phyloP scores from a whole-genome alignment of 257 asterid species.

The Perilla frutescens region DNA sequence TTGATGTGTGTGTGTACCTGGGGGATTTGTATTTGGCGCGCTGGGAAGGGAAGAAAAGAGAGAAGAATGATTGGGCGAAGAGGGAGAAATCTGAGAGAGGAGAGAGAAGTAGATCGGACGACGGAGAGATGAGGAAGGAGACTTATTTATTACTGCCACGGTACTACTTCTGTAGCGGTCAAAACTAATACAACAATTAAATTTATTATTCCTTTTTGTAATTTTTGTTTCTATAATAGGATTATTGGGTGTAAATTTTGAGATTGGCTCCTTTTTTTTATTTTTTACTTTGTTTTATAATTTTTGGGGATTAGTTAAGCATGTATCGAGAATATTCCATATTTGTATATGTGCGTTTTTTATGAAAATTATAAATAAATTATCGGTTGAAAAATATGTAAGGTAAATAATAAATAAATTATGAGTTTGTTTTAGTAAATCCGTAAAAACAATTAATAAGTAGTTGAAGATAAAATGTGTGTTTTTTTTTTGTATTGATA shows the following conservation, averaged over 20 bases:
- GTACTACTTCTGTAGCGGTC: neutral
- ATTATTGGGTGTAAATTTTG: neutral
- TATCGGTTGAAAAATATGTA: neutral
- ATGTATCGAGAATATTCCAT: no score
- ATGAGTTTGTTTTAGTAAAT: no score
- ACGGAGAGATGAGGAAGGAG: slow-evolving; percentile 56
- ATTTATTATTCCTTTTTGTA: neutral
- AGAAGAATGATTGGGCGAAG: slow-evolving; percentile 62
- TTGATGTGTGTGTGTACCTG: slow-evolving; percentile 24
- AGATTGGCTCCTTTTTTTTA: neutral
- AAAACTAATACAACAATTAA: no score
- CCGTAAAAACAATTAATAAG: no score
- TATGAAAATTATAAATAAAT: no score
- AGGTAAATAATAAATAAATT: neutral
- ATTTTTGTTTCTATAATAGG: neutral
- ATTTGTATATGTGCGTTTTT: no score
- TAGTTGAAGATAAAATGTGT: no score
- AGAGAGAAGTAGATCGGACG: slow-evolving; percentile 64
- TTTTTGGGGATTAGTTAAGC: neutral
- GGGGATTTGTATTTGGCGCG: slow-evolving; percentile 68
- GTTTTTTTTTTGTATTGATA: no score
- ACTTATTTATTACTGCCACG: slow-evolving; percentile 31
- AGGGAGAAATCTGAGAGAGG: slow-evolving; percentile 56
- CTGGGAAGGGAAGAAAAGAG: slow-evolving; percentile 24
- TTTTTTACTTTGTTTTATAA: neutral